Base-by-base conservation (phyloP, 2,329 filamentous ascomycete species). In the Rhynchosporium graminicola region DNA sequence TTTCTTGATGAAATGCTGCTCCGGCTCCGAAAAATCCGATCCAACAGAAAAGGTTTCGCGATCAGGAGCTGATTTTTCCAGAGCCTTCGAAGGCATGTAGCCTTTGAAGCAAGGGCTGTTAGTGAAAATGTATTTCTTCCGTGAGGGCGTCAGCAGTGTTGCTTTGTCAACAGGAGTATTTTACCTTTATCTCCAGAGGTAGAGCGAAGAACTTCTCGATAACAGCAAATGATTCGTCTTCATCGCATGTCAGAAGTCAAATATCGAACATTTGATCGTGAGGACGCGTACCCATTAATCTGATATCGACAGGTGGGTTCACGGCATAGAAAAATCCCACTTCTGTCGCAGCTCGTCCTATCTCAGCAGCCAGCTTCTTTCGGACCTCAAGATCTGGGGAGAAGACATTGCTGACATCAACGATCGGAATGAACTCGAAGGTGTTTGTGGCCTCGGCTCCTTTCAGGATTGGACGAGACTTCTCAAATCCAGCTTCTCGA, bases 401-500 rank as follows among this genome's bases (percentile, higher is more conserved):
- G n/a, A 55, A 46, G 9, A 60, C 26, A 29, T 48, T 40, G 42
- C 36, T 47, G 43, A 61, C 51, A 43, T 61, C 59, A 40, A 61
- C 38, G 9, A 51, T 51, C 6, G 59, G 59, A 13, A 61, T 57
- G 43, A 50, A 40, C 7, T 57, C 46, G 59, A 61, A 61, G 3
- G 59, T 61, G 33, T 48, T 28, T 26, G 46, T 57, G 10, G 51
- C 59, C 9, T 61, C 52, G 33, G 52, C 42, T 48, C 59, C 59
- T 50, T 42, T 57, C 36, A 57, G 45, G 26, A 61, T 61, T n/a
- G 45, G 59, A 31, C 59, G 59, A 60, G 59, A 60, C 20, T 60
- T 48, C 10, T 55, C 48, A 42, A 60, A 60, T 15, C 59, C 50
- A 38, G 50, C 59, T 31, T 48, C 59, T 20, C 48, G 42, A 29